Conservation (phyloP, 106 monocot species). For the Triglochin maritima region DNA sequence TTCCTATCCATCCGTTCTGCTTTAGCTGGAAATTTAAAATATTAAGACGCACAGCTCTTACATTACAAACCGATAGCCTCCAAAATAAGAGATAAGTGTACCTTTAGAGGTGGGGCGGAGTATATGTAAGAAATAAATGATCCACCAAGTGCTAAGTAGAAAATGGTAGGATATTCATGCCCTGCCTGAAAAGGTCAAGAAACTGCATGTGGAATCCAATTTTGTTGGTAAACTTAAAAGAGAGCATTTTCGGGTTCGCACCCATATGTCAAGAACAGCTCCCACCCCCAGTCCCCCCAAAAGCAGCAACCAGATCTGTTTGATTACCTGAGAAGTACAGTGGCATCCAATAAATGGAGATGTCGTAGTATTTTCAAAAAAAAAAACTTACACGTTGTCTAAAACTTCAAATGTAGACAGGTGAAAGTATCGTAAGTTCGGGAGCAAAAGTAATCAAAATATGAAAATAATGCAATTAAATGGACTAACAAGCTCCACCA, state of each 20-base stretch:
- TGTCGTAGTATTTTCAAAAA: too few relatives aligned
- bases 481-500: too few relatives aligned
- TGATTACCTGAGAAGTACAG: constrained; percentile 30
- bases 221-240: background rate
- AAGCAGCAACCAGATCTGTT: constrained; percentile 25
- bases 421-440: too few relatives aligned
- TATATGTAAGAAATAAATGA: constrained; percentile 92
- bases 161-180: constrained; percentile 59
- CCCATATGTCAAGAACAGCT: constrained; percentile 21
- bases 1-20: constrained; percentile 81
- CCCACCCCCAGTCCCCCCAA: constrained; percentile 24
- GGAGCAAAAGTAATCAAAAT: too few relatives aligned
- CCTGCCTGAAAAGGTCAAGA: constrained; percentile 55
- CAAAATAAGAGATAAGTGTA: too few relatives aligned
- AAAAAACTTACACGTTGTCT: too few relatives aligned
- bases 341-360: too few relatives aligned
- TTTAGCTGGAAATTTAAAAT: too few relatives aligned
- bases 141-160: constrained; percentile 91
- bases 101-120: constrained; percentile 97
- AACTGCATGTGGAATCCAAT: background rate
- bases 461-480: too few relatives aligned
- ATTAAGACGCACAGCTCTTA: too few relatives aligned
- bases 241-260: background rate
- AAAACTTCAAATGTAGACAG: too few relatives aligned
- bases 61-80: too few relatives aligned